These are phyloP conservation scores for Pontederia paniculata DNA, from an alignment of 176 grass and related monocot species.

Conservation along the genomic window DNA sequence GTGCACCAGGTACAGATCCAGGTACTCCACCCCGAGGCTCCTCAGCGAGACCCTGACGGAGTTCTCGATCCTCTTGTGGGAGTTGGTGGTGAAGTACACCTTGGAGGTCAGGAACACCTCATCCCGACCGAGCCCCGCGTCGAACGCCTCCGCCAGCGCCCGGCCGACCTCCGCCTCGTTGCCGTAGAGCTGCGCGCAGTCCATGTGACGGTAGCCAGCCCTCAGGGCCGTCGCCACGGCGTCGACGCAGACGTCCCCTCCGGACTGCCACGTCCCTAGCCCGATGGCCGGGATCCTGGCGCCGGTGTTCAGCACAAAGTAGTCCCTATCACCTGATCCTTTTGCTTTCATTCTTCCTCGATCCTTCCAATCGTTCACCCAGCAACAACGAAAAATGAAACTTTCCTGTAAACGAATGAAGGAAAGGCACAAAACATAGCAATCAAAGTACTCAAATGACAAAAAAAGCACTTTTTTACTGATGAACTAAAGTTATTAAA, in stretches of 20 bases:
- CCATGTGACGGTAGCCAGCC: constrained; percentile 30
- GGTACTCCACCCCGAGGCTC: constrained; percentile 29
- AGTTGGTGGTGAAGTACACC: constrained; percentile 28
- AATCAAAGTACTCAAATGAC: no score
- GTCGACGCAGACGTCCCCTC: constrained; percentile 26
- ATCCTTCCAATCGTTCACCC: no score
- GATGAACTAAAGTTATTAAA: no score
- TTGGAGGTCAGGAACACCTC: constrained; percentile 39
- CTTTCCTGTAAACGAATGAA: no score
- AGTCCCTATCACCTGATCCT: constrained; percentile 10
- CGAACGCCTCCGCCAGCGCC: constrained; percentile 22
- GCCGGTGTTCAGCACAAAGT: constrained; percentile 35
- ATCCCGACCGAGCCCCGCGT: constrained; percentile 22
- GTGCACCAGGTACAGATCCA: constrained; percentile 43
- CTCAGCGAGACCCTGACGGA: constrained; percentile 31
- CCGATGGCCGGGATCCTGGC: constrained; percentile 33
- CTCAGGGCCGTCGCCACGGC: constrained; percentile 26
- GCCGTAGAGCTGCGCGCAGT: constrained; percentile 37
- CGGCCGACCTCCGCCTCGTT: constrained; percentile 34
- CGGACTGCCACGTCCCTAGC: constrained; percentile 38
- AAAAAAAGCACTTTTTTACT: no score
- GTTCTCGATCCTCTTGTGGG: constrained; percentile 34
- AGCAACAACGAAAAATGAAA: no score
- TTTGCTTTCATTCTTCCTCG: constrained; percentile 16
- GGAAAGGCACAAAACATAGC: no score